Evolutionary conservation across 2,329 filamentous ascomycete genomes (phyloP).

Genomic region (Eurotiales sp.): DNA sequence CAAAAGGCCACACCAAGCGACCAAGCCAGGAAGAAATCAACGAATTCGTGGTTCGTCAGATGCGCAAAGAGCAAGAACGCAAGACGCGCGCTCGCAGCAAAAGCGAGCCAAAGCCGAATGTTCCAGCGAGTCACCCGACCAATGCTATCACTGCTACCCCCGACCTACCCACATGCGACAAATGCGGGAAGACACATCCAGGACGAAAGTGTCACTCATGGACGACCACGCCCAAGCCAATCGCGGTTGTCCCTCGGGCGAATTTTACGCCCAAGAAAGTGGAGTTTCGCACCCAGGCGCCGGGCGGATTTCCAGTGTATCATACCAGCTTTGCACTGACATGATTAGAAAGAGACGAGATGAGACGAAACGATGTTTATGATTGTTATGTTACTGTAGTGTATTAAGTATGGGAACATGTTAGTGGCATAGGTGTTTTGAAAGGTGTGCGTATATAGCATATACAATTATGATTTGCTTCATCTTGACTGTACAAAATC

Average conservation of each 20-base stretch:
- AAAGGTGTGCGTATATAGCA: not conserved
- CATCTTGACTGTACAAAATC: no score
- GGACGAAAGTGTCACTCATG: conserved; percentile 22
- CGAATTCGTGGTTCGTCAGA: conserved; percentile 26
- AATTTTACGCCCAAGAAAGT: conserved; percentile 22
- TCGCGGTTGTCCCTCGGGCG: conserved; percentile 22
- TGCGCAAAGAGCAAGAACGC: conserved; percentile 23
- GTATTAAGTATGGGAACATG: no score
- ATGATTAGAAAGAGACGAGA: no score
- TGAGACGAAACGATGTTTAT: no score
- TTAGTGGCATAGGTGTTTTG: not conserved
- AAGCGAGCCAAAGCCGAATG: conserved; percentile 1
- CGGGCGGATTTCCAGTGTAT: conserved; percentile 23
- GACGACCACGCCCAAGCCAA: conserved; percentile 18
- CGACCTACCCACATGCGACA: no score
- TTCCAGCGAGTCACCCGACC: not conserved
- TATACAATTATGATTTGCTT: no score
- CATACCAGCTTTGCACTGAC: conserved; percentile 23
- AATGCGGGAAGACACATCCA: conserved; percentile 21
- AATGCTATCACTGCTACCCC: not conserved
- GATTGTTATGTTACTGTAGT: no score
- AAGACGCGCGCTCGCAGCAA: conserved; percentile 15
- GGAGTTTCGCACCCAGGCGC: conserved; percentile 20
- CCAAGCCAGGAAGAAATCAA: conserved; percentile 30
- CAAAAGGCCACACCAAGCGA: conserved; percentile 19